These are phyloP conservation scores for Mrakia frigida DNA, from an alignment of 768 basidiomycete genomes.

Conservation along the genomic window DNA sequence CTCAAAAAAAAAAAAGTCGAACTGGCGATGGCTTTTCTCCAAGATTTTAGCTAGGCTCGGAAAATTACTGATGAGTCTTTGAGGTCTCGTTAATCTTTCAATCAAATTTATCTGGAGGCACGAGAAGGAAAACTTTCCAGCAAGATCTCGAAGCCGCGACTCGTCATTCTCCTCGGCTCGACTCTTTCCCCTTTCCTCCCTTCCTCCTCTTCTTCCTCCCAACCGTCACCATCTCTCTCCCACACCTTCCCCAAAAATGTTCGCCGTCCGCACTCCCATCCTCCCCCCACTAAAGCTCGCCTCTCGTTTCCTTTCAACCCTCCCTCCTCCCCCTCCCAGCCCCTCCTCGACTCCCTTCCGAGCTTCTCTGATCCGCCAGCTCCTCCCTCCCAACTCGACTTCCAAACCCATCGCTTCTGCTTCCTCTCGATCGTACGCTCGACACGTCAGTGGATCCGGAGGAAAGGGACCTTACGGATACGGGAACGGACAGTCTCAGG, in stretches of 20 bases:
- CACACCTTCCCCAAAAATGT: not conserved
- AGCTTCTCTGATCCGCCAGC: not conserved
- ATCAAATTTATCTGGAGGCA: no score
- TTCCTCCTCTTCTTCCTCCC: not conserved
- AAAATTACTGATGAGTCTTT: no score
- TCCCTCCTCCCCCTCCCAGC: not conserved
- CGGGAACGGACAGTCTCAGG: not conserved
- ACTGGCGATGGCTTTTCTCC: no score
- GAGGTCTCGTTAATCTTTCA: no score
- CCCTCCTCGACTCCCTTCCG: not conserved
- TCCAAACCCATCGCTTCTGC: not conserved
- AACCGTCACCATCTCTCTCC: not conserved
- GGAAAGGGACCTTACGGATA: slow-evolving; percentile 1
- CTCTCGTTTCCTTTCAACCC: not conserved
- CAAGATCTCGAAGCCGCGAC: no score
- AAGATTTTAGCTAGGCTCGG: no score
- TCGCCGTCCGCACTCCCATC: not conserved
- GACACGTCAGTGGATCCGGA: not conserved
- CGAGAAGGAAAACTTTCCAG: no score
- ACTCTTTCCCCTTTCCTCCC: not conserved
- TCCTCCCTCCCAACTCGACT: slow-evolving; percentile 1
- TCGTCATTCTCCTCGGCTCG: not conserved
- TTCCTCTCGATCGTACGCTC: not conserved
- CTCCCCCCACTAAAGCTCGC: not conserved
- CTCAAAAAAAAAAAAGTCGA: no score